Evolutionary conservation across 2,329 filamentous ascomycete genomes (phyloP).

Genomic region (Didymella sp.): DNA sequence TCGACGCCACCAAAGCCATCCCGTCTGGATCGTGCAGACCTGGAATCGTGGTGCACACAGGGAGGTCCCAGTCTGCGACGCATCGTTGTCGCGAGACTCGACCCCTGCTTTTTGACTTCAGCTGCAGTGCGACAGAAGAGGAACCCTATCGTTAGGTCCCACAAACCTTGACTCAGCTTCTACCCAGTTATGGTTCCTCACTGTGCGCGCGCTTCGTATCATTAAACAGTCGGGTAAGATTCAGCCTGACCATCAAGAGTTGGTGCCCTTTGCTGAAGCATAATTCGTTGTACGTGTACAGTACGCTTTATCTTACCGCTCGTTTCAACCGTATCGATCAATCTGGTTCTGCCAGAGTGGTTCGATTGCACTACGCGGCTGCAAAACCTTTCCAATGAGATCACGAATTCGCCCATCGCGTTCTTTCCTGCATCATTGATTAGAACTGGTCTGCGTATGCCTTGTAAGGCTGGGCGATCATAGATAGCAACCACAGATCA

Average conservation of each 20-base stretch:
- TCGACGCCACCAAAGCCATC: conserved; percentile 44
- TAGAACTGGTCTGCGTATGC: background rate
- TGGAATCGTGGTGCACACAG: conserved; percentile 35
- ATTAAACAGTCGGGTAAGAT: background rate
- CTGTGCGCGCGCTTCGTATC: conserved; percentile 31
- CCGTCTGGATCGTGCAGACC: conserved; percentile 45
- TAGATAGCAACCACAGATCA: background rate
- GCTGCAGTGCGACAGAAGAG: conserved; percentile 22
- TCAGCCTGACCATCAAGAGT: conserved; percentile 12
- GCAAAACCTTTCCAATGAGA: conserved; percentile 9
- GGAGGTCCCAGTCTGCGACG: conserved; percentile 30
- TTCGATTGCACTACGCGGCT: conserved; percentile 9
- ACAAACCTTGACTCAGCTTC: conserved; percentile 10
- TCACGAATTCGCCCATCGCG: background rate
- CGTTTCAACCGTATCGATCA: background rate
- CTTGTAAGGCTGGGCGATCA: conserved; percentile 2
- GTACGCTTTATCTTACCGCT: background rate
- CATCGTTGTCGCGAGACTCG: conserved; percentile 17
- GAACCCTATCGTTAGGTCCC: conserved; percentile 11
- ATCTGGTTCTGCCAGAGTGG: conserved; percentile 2
- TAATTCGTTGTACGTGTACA: conserved; percentile 13
- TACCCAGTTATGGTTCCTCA: conserved; percentile 18
- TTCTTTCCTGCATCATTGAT: conserved; percentile 5
- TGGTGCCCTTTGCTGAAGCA: conserved; percentile 7
- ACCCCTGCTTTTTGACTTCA: conserved; percentile 24